These are phyloP conservation scores for Ascochyta clinopodiicola DNA, from an alignment of 2,329 filamentous ascomycete genomes.

Conservation along the genomic window DNA sequence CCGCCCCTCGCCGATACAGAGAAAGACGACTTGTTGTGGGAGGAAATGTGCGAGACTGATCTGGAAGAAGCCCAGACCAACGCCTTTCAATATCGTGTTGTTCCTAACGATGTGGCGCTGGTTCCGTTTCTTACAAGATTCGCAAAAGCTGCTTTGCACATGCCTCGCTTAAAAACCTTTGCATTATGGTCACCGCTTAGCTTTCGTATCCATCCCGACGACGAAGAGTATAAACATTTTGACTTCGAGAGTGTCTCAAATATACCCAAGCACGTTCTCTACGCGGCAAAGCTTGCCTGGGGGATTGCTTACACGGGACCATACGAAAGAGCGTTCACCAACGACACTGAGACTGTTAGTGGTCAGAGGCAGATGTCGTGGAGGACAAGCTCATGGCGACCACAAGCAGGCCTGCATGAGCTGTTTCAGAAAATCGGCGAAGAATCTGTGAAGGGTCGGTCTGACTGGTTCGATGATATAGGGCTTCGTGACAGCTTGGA, in stretches of 20 bases:
- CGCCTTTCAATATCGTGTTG: slow-evolving; percentile 8
- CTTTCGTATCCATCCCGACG: not conserved
- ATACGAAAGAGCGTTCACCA: not conserved
- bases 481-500: not conserved
- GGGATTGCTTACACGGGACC: slow-evolving; percentile 7
- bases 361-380: slow-evolving; percentile 7
- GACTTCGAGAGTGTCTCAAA: not conserved
- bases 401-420: slow-evolving; percentile 13
- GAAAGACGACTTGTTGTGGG: not conserved
- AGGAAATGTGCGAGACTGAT: not conserved
- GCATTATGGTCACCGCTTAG: slow-evolving; percentile 18
- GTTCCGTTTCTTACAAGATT: slow-evolving; percentile 23
- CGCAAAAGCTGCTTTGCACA: slow-evolving; percentile 22
- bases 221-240: not conserved
- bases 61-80: not conserved
- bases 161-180: slow-evolving; percentile 16
- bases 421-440: slow-evolving; percentile 14
- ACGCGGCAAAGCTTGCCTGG: slow-evolving; percentile 10
- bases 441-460: not conserved
- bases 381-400: slow-evolving; percentile 17
- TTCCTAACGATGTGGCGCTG: slow-evolving; percentile 15
- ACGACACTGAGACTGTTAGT: not conserved
- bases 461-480: slow-evolving; percentile 1
- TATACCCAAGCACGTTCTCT: not conserved
- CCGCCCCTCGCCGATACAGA: slow-evolving; percentile 16